Conservation (phyloP, 1,139 yeast species). For the Trichomonascaceae sp. region DNA sequence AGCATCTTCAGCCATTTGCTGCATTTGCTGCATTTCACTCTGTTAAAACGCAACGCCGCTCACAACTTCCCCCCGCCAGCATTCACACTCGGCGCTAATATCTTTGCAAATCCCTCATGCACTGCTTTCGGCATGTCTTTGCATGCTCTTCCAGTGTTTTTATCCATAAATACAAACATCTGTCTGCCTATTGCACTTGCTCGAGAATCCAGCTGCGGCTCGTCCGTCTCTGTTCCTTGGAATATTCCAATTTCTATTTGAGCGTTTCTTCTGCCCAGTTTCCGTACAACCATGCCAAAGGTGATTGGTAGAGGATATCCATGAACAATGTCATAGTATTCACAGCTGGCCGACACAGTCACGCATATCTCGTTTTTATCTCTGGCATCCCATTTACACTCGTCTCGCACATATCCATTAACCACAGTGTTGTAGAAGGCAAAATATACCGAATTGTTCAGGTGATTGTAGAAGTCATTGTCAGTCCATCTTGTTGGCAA, state of each 20-base stretch:
- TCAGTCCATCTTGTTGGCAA: slow-evolving; percentile 29
- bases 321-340: slow-evolving; percentile 25
- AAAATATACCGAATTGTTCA: slow-evolving; percentile 30
- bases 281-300: slow-evolving; percentile 26
- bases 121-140: background rate
- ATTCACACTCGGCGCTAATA: background rate
- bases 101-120: background rate
- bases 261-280: slow-evolving; percentile 27
- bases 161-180: slow-evolving; percentile 30
- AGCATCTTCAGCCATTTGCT: too few relatives aligned
- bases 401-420: slow-evolving; percentile 25
- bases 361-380: slow-evolving; percentile 21
- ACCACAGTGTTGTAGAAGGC: slow-evolving; percentile 27
- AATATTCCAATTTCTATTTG: slow-evolving; percentile 31
- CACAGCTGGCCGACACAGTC: slow-evolving; percentile 29
- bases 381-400: slow-evolving; percentile 23
- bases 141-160: background rate
- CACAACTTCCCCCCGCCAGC: too few relatives aligned
- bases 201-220: slow-evolving; percentile 1
- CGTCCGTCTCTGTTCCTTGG: slow-evolving; percentile 16
- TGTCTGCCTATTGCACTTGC: slow-evolving; percentile 29
- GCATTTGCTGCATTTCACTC: too few relatives aligned
- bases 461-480: slow-evolving; percentile 30
- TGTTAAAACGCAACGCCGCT: too few relatives aligned
- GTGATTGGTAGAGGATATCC: slow-evolving; percentile 29